These are phyloP conservation scores for Chrysanthemum seticuspe DNA, from an alignment of 129 eudicot species.

Conservation along the genomic window DNA sequence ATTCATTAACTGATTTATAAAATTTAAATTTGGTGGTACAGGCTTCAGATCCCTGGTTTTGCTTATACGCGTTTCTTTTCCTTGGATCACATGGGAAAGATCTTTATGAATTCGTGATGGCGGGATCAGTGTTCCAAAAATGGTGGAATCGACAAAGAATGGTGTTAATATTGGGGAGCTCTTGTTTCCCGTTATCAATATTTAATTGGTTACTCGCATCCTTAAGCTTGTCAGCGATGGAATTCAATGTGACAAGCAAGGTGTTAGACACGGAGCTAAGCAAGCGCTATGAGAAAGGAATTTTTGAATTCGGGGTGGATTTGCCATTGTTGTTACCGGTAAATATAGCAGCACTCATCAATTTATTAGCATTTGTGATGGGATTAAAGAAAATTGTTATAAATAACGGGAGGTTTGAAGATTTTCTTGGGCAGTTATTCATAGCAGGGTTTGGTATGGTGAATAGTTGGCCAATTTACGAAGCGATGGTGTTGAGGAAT, in stretches of 20 bases:
- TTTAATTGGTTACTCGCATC: slow-evolving; percentile 31
- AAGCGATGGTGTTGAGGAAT: slow-evolving; percentile 59
- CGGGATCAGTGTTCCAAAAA: slow-evolving; percentile 31
- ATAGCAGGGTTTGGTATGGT: slow-evolving; percentile 53
- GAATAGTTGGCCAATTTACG: slow-evolving; percentile 54
- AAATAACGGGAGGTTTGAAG: slow-evolving; percentile 9
- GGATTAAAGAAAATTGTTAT: slow-evolving; percentile 21
- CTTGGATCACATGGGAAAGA: slow-evolving; percentile 50
- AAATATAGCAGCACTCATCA: slow-evolving; percentile 31
- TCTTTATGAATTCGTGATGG: slow-evolving; percentile 32
- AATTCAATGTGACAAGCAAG: slow-evolving; percentile 46
- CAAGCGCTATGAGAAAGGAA: slow-evolving; percentile 53
- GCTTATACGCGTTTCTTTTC: slow-evolving; percentile 44
- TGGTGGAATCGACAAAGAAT: slow-evolving; percentile 60
- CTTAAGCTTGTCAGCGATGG: slow-evolving; percentile 34
- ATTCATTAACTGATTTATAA: no score
- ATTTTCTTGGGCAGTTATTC: slow-evolving; percentile 36
- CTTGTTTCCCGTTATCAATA: slow-evolving; percentile 34
- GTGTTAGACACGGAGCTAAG: slow-evolving; percentile 36
- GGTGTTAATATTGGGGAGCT: slow-evolving; percentile 46
- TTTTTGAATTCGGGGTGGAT: slow-evolving; percentile 50
- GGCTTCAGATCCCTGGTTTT: slow-evolving; percentile 48
- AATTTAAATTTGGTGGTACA: slow-evolving; percentile 10
- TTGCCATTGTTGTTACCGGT: slow-evolving; percentile 40
- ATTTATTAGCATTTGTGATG: slow-evolving; percentile 25